phyloP scores from a whole-genome alignment of 2,329 filamentous ascomycete genomes.

The Fusarium sp. region DNA sequence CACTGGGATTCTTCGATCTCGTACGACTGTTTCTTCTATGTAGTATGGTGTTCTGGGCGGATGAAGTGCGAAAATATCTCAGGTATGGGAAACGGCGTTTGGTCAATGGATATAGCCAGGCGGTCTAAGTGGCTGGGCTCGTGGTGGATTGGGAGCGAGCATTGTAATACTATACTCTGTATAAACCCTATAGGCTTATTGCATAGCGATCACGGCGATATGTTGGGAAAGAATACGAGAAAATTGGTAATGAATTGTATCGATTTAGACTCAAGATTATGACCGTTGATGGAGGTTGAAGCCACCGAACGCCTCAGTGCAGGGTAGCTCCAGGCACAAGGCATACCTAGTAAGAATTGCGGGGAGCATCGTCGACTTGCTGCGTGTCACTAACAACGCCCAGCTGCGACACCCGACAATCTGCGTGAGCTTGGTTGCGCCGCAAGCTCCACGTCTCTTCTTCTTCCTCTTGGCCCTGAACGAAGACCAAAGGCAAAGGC shows the following conservation, averaged over 20 bases:
- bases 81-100: conserved; percentile 72
- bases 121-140: conserved; percentile 63
- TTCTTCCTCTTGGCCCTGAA: conserved; percentile 24
- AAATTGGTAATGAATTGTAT: no score
- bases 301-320: conserved; percentile 5
- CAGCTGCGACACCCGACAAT: conserved; percentile 28
- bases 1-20: conserved; percentile 81
- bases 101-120: conserved; percentile 75
- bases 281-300: background rate
- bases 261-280: no score
- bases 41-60: conserved; percentile 95
- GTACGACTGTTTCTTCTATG: conserved; percentile 81
- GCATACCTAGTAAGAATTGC: conserved; percentile 28
- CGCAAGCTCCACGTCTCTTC: conserved; percentile 31
- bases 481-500: conserved; percentile 44
- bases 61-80: conserved; percentile 90
- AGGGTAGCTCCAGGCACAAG: conserved; percentile 36
- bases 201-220: conserved; percentile 32
- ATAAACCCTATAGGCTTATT: conserved; percentile 27
- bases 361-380: conserved; percentile 38
- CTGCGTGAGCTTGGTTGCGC: conserved; percentile 31
- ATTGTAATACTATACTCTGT: conserved; percentile 35
- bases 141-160: conserved; percentile 7
- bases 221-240: background rate
- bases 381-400: conserved; percentile 47